These are phyloP conservation scores for Neospora caninum DNA, from an alignment of 169 alveolate species.

Conservation along the genomic window DNA sequence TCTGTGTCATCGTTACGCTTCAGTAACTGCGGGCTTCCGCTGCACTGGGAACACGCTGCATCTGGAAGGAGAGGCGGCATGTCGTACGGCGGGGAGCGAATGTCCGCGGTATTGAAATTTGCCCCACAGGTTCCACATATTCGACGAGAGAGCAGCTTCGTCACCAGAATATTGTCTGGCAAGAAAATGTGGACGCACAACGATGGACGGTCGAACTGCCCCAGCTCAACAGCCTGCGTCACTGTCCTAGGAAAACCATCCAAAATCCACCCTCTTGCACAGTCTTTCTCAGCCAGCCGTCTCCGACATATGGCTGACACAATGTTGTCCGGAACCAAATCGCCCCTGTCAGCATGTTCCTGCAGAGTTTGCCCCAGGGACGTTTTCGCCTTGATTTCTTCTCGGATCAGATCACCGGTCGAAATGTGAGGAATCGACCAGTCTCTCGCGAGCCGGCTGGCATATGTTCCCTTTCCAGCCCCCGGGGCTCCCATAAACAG, in stretches of 20 bases:
- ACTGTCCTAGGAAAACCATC: slow-evolving; percentile 77
- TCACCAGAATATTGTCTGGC: slow-evolving; percentile 37
- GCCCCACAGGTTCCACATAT: slow-evolving; percentile 66
- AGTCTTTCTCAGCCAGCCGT: neutral
- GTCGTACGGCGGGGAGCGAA: slow-evolving; percentile 56
- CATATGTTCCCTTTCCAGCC: slow-evolving; percentile 72
- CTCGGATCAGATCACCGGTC: slow-evolving; percentile 69
- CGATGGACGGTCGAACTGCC: slow-evolving; percentile 48
- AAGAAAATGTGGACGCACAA: slow-evolving; percentile 64
- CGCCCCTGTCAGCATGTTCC: slow-evolving; percentile 53
- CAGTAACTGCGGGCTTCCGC: slow-evolving; percentile 17
- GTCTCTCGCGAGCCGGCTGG: slow-evolving; percentile 39
- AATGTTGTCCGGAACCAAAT: slow-evolving; percentile 69
- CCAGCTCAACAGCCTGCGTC: slow-evolving; percentile 68
- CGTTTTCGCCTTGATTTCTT: slow-evolving; percentile 40
- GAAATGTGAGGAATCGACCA: slow-evolving; percentile 64
- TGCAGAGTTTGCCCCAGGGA: slow-evolving; percentile 46
- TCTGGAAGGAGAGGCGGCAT: slow-evolving; percentile 68
- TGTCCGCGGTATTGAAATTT: slow-evolving; percentile 69
- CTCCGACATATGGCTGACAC: slow-evolving; percentile 54
- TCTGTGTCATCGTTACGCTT: slow-evolving; percentile 65
- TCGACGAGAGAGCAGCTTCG: slow-evolving; percentile 66
- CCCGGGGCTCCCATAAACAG: slow-evolving; percentile 73
- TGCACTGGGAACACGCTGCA: slow-evolving; percentile 42
- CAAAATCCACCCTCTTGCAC: slow-evolving; percentile 60